phyloP scores from a whole-genome alignment of 257 asterid species.

The Solanum pinnatisectum region DNA sequence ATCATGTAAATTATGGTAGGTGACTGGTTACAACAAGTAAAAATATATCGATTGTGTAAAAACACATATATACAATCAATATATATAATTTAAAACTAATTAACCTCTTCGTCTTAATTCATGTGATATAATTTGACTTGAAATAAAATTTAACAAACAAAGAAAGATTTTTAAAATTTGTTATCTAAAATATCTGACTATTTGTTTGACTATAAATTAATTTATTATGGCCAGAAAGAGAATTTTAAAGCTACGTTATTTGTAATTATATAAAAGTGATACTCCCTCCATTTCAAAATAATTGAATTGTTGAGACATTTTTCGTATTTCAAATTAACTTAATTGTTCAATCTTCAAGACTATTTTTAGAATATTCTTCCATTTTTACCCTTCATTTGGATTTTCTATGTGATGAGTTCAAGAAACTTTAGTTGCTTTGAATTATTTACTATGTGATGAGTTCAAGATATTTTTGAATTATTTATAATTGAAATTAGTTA shows the following conservation, averaged over 20 bases:
- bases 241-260: no score
- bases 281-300: no score
- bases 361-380: no score
- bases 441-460: neutral
- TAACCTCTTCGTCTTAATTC: neutral
- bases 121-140: neutral
- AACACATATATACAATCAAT: no score
- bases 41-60: neutral
- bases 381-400: neutral
- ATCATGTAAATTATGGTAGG: neutral
- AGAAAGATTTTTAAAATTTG: no score
- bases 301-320: no score
- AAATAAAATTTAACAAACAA: no score
- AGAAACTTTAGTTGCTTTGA: neutral
- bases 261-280: no score
- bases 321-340: neutral
- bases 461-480: neutral
- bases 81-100: no score
- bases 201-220: no score
- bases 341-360: neutral
- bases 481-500: neutral
- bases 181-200: no score
- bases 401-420: neutral
- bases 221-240: neutral
- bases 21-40: neutral